A percentile compares a stretch with the other conserved stretches of the same genome.
Evolutionary conservation across 1,284 basidiomycete species (phyloP).

Genomic region (Coniferiporia sulphurascens): DNA sequence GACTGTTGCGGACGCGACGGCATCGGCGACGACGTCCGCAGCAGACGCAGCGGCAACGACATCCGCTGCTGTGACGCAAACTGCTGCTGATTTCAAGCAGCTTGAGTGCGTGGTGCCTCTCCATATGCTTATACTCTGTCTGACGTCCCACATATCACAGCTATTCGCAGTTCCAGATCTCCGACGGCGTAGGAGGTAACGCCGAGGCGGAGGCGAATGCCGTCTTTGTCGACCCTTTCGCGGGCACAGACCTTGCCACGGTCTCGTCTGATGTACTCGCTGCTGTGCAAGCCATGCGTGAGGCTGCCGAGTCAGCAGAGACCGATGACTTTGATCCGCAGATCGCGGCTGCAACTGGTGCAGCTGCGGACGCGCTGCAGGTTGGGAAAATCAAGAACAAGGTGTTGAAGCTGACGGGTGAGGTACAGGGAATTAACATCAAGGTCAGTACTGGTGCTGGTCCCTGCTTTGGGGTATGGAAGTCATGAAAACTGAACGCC

Average conservation of each 20-base stretch:
- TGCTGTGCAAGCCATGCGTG: not conserved
- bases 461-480: not conserved
- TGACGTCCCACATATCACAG: no score
- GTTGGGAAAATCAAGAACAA: slow-evolving; percentile 35
- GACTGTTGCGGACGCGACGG: not conserved
- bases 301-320: not conserved
- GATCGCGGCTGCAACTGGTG: slow-evolving; percentile 39
- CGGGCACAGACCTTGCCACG: slow-evolving; percentile 19
- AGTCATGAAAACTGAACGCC: not conserved
- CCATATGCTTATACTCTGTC: no score
- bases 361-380: slow-evolving; percentile 24
- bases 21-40: not conserved
- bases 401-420: slow-evolving; percentile 29
- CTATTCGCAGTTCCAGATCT: slow-evolving; percentile 33
- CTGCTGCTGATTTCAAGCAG: slow-evolving; percentile 19
- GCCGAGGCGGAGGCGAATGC: slow-evolving; percentile 39
- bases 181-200: slow-evolving; percentile 37
- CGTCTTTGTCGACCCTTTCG: slow-evolving; percentile 31
- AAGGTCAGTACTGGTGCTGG: slow-evolving; percentile 21
- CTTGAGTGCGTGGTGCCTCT: slow-evolving; percentile 17
- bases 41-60: not conserved
- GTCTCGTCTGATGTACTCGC: slow-evolving; percentile 25
- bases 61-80: not conserved
- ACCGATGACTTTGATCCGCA: slow-evolving; percentile 34
- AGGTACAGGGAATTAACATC: slow-evolving; percentile 36